Evolutionary conservation across 2,329 filamentous ascomycete species (phyloP).

Genomic region (Kalaharituber pfeilii): DNA sequence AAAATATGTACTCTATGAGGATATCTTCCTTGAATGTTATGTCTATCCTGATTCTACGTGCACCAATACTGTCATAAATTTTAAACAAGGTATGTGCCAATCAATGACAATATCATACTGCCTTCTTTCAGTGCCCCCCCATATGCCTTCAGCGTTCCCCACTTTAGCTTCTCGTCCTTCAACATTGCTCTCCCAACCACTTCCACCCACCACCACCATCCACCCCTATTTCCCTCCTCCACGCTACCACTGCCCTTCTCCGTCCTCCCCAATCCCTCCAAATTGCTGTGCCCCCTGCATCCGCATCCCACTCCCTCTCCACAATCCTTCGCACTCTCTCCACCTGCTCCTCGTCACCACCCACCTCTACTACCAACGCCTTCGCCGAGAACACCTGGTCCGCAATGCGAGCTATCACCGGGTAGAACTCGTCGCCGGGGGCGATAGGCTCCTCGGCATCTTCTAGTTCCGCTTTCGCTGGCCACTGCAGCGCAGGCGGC

Average conservation of each 20-base stretch:
- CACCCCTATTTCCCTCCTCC: constrained; percentile 12
- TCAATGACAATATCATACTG: too few species aligned
- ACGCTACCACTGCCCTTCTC: constrained; percentile 20
- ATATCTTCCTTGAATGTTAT: too few species aligned
- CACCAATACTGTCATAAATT: too few species aligned
- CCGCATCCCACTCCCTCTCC: constrained; percentile 5
- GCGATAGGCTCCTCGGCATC: not conserved
- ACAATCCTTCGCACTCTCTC: constrained; percentile 12
- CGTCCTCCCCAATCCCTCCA: constrained; percentile 21
- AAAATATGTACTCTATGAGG: too few species aligned
- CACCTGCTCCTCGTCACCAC: constrained; percentile 17
- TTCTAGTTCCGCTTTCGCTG: too few species aligned
- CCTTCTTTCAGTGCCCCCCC: too few species aligned
- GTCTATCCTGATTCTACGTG: too few species aligned
- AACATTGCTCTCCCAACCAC: constrained; percentile 4
- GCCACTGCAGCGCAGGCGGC: constrained; percentile 26
- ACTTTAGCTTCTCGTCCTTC: too few species aligned
- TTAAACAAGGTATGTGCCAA: too few species aligned
- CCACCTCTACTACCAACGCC: constrained; percentile 19
- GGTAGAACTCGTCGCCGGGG: constrained; percentile 21
- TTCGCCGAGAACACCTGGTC: constrained; percentile 8
- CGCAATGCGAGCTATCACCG: constrained; percentile 14
- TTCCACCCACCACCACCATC: constrained; percentile 7
- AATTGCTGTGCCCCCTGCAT: constrained; percentile 6
- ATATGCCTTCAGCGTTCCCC: too few species aligned